A percentile compares a stretch with the other conserved stretches of the same genome.
These are phyloP conservation scores for Aciculosporium take DNA, from an alignment of 2,329 filamentous ascomycete genomes.

Conservation along the genomic window DNA sequence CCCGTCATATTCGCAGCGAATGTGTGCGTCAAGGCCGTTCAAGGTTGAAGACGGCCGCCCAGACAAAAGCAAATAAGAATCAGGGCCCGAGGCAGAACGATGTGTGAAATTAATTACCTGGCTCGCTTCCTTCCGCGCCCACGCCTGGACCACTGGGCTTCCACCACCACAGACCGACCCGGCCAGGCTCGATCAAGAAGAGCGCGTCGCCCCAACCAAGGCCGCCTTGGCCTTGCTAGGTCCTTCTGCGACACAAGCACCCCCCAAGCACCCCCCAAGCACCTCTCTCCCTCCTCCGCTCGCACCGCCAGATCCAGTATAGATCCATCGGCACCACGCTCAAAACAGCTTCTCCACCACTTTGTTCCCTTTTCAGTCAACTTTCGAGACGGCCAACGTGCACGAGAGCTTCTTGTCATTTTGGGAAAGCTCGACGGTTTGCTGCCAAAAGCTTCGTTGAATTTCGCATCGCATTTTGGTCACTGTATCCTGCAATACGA, in stretches of 20 bases:
- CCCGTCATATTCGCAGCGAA: slow-evolving; percentile 5
- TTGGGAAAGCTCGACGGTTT: slow-evolving; percentile 4
- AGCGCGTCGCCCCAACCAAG: slow-evolving; percentile 14
- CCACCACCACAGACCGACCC: slow-evolving; percentile 13
- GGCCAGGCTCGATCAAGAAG: slow-evolving; percentile 25
- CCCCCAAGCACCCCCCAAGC: slow-evolving; percentile 16
- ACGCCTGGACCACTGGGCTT: slow-evolving; percentile 3
- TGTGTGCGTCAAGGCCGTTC: slow-evolving; percentile 8
- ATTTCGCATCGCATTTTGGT: not conserved
- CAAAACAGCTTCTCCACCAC: slow-evolving; percentile 50
- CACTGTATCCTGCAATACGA: not conserved
- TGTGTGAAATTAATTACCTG: slow-evolving; percentile 4
- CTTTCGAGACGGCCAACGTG: slow-evolving; percentile 8
- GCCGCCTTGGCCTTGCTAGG: not conserved
- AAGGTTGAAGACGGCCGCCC: slow-evolving; percentile 5
- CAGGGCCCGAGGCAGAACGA: slow-evolving; percentile 5
- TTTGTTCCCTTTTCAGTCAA: slow-evolving; percentile 34
- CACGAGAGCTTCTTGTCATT: slow-evolving; percentile 19
- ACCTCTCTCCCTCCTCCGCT: slow-evolving; percentile 30
- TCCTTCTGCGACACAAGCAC: slow-evolving; percentile 1
- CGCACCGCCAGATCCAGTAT: slow-evolving; percentile 50
- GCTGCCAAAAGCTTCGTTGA: slow-evolving; percentile 2
- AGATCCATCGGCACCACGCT: slow-evolving; percentile 51
- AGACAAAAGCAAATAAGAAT: slow-evolving; percentile 8
- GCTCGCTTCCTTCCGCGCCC: slow-evolving; percentile 23